Evolutionary conservation across 2,329 filamentous ascomycete species (phyloP).

Genomic region (Sordariomycetes sp.): DNA sequence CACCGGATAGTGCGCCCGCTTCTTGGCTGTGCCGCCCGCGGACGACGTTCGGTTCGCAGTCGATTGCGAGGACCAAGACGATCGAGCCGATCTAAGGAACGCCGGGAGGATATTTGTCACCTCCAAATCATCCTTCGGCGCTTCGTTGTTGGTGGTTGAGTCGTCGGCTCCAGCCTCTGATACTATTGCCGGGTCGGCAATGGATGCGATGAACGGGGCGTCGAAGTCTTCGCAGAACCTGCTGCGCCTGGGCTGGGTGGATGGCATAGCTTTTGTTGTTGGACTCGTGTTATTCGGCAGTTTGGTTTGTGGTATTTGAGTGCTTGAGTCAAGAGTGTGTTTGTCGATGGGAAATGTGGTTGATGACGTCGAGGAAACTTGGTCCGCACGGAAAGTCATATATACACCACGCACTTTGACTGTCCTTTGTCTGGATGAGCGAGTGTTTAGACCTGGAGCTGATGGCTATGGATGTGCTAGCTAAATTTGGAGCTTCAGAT

Average conservation of each 20-base stretch:
- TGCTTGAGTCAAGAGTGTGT: background rate
- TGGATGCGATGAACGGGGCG: slow-evolving; percentile 21
- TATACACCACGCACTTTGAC: too few species aligned
- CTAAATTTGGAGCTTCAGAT: too few species aligned
- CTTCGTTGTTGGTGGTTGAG: background rate
- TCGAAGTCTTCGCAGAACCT: slow-evolving; percentile 24
- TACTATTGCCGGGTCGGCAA: slow-evolving; percentile 16
- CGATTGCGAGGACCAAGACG: background rate
- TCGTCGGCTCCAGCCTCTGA: slow-evolving; percentile 10
- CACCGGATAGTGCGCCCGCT: background rate
- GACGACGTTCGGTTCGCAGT: background rate
- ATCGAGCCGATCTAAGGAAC: background rate
- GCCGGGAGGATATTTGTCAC: too few species aligned
- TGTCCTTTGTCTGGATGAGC: too few species aligned
- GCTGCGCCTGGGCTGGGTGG: slow-evolving; percentile 10
- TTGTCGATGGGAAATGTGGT: too few species aligned
- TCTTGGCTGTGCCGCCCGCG: background rate
- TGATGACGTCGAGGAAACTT: too few species aligned
- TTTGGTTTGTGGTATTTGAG: background rate
- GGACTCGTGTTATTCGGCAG: background rate
- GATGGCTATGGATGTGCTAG: too few species aligned
- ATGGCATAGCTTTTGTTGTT: background rate
- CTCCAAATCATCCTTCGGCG: background rate
- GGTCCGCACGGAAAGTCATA: too few species aligned
- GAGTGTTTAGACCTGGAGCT: too few species aligned